Base-by-base conservation (phyloP, 2,329 filamentous ascomycete genomes). In the Mollisiaceae sp. region DNA sequence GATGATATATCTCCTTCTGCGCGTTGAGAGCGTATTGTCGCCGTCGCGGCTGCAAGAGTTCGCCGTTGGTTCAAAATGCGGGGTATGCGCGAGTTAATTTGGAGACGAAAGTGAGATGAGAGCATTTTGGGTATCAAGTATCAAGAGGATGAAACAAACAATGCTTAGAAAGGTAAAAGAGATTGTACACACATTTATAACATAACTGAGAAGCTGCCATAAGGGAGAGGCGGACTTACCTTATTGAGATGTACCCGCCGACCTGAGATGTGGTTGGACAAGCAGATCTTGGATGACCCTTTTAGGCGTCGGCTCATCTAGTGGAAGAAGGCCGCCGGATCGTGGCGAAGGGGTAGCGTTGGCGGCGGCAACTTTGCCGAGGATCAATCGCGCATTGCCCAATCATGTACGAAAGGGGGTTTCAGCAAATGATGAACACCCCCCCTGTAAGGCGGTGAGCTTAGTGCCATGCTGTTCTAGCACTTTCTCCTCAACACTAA, bases 1-100 rank as follows among this genome's bases (percentile, higher is more conserved):
- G 87, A 86, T 0, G 86, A 87, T 39, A 90, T 89, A 68, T 89
- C 83, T 2, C 87, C 87, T 69, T 86, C 85, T 45, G 50, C 54
- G 9, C 55, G 55, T 8, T 35, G 32, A 20, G 32, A 18, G 5
- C 36, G 50, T 15, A 24, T 35, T 54, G 50, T 35, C 14, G 27
- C 50, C 27, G 50, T 24, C 50, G 18, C 24, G 8, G 43, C 15
- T n/a, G 50, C 50, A 24, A 54, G 24, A 35, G 24, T 54, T 54
- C 50, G 50, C 12, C 50, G 22, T 27, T 54, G 50, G 45, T 24
- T 6, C 8, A 20, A 4, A 12, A 6, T 35, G 14, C 50, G 50
- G 50, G 14, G 24, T 18, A 54, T 2, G 3, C 3, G 12, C 5
- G 9, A 35, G 11, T 14, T 5, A 27, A 35, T 3, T 32, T 18